Evolutionary conservation across 148 eudicot species (phyloP), one percentile per base, ranked within the genome.

Genomic region (Silene conica): DNA sequence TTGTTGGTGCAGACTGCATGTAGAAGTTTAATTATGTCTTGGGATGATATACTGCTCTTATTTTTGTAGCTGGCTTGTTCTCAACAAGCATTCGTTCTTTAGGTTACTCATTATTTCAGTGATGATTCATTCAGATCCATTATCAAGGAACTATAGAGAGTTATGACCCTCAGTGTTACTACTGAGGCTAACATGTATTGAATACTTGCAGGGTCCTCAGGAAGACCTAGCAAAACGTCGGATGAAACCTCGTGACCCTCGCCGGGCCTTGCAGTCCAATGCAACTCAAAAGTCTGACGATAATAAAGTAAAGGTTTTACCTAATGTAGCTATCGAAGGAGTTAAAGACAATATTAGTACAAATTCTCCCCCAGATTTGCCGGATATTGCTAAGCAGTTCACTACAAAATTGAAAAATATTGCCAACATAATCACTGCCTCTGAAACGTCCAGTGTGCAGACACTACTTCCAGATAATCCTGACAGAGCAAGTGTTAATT

Each of bases 171-270:
- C 67, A 21, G 19, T 68, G 34, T 46, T 21, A 21, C 43, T 31
- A 8, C 34, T 71, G 50, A 21, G 26, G 45, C 64, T 57, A 6
- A 72, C 63, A 38, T 46, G 23, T 28, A 9, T 45, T 28, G 71
- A 45, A 59, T 28, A 69, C 69, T 83, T 82, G 75, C 83, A 76
- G 83, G 83, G 62, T 73, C 61, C 83, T 73, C 94, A 89, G 88
- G 92, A 90, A 70, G 93, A 89, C 38, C 76, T 76, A 1, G 85
- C 84, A 63, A 96, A 84, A 81, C 73, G 83, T 75, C 94, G 92
- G 64, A 92, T 96, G 99, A 96, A 92, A 75, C 91, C 96, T 45
- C 94, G 97, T 73, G 96, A 96, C 74, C 97, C 99, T 78, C 94
- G 97, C 19, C 94, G 97, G 70, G 76, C 76, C 63, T 89, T 90